phyloP scores from a whole-genome alignment of 208 protist species.

The Herpetomonas tarakana region DNA sequence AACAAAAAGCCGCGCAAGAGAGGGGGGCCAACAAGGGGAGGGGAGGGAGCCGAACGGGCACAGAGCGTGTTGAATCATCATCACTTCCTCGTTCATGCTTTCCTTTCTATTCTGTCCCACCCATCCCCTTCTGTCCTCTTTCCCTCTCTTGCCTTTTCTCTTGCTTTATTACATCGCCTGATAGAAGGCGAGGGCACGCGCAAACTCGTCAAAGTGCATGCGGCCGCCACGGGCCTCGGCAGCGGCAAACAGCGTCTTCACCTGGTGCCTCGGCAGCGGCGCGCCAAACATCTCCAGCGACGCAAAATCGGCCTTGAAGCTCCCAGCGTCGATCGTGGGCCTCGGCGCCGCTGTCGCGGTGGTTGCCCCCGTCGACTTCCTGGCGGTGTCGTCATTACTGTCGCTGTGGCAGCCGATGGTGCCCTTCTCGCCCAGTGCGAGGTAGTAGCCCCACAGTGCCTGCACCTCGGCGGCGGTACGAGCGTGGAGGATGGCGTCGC shows the following conservation, averaged over 20 bases:
- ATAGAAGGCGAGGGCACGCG: slow-evolving; percentile 36
- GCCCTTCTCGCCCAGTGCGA: background rate
- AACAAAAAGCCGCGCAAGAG: background rate
- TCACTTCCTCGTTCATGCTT: background rate
- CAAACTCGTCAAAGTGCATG: slow-evolving; percentile 55
- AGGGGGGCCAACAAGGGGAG: slow-evolving; percentile 12
- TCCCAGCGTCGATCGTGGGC: slow-evolving; percentile 20
- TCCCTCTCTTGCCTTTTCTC: too few species aligned
- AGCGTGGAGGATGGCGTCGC: slow-evolving; percentile 37
- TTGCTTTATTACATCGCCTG: slow-evolving; percentile 60
- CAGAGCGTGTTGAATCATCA: background rate
- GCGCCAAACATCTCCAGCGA: slow-evolving; percentile 54
- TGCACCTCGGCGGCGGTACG: slow-evolving; percentile 27
- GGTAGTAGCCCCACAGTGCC: slow-evolving; percentile 61
- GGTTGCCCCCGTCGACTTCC: background rate
- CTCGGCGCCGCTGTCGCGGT: slow-evolving; percentile 1
- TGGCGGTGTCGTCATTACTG: background rate
- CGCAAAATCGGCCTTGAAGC: slow-evolving; percentile 54
- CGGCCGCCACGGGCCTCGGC: slow-evolving; percentile 32
- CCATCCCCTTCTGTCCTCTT: background rate
- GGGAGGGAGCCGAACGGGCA: slow-evolving; percentile 5
- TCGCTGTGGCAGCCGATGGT: background rate
- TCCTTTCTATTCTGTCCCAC: background rate
- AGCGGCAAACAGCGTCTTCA: slow-evolving; percentile 41
- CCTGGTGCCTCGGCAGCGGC: slow-evolving; percentile 33